Percentiles rank a stretch among this genome's conserved stretches.
Evolutionary conservation across 192 early-diverging fungal species (phyloP).

Genomic region (Backusella mclennaniae): DNA sequence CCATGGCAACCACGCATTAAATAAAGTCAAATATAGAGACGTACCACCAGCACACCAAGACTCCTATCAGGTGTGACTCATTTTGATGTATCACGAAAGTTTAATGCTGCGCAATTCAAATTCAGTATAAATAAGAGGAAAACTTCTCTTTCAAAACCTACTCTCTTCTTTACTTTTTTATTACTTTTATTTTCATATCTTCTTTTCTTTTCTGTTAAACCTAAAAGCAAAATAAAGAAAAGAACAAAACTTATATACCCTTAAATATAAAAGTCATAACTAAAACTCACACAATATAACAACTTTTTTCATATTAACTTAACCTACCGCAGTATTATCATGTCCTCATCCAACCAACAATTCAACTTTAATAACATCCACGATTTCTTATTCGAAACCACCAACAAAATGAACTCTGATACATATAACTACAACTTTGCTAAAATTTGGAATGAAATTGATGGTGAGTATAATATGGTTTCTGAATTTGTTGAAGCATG

Average conservation of each 20-base stretch:
- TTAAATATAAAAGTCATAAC: background rate
- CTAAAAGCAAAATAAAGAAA: background rate
- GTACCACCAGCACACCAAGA: background rate
- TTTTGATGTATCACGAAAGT: background rate
- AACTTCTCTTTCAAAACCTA: background rate
- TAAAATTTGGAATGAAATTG: conserved; percentile 4
- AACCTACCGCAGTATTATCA: background rate
- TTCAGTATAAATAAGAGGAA: background rate
- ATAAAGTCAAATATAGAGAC: background rate
- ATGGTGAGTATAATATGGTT: conserved; percentile 1
- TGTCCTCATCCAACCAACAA: background rate
- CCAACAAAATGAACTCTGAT: background rate
- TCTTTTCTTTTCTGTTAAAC: background rate
- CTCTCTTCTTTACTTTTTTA: background rate
- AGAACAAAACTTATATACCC: background rate
- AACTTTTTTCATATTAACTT: background rate
- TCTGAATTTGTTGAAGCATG: conserved; percentile 11
- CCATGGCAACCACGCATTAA: background rate
- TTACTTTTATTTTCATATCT: background rate
- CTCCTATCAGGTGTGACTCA: background rate
- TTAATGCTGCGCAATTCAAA: background rate
- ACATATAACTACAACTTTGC: conserved; percentile 1
- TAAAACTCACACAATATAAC: background rate
- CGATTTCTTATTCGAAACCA: background rate
- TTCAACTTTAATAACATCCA: background rate